Conservation (phyloP, 768 basidiomycete species). For the Pulveroboletus ravenelii region DNA sequence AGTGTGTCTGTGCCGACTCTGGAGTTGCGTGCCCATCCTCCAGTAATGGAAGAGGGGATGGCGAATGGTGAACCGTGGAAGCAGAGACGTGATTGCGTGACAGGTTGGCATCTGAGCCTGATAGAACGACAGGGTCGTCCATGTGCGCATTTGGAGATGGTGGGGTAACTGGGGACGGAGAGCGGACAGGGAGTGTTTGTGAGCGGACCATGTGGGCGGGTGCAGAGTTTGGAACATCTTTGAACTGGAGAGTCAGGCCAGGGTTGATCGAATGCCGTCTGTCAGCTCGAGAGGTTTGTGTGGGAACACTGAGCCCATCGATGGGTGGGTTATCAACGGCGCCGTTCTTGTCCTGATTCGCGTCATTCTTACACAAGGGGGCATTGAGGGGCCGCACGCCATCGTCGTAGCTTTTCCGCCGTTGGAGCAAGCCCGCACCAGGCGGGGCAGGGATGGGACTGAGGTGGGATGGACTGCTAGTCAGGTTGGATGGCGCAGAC, state of each 20-base stretch:
- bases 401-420: slow-evolving; percentile 44
- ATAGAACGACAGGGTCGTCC: slow-evolving; percentile 15
- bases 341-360: slow-evolving; percentile 13
- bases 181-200: slow-evolving; percentile 23
- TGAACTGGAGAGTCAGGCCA: slow-evolving; percentile 34
- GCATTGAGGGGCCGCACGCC: slow-evolving; percentile 38
- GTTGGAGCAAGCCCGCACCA: slow-evolving; percentile 9
- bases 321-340: slow-evolving; percentile 3
- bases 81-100: slow-evolving; percentile 26
- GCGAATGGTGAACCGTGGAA: slow-evolving; percentile 31
- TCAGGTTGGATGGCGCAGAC: slow-evolving; percentile 13
- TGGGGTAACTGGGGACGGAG: slow-evolving; percentile 21
- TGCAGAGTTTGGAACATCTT: slow-evolving; percentile 11
- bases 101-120: slow-evolving; percentile 23
- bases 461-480: slow-evolving; percentile 12
- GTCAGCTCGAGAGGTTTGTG: slow-evolving; percentile 35
- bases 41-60: slow-evolving; percentile 35
- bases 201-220: slow-evolving; percentile 30
- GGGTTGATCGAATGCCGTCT: slow-evolving; percentile 57
- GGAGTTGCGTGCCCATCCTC: slow-evolving; percentile 32
- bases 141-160: slow-evolving; percentile 17
- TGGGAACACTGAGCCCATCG: slow-evolving; percentile 25
- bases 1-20: too few species aligned
- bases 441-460: slow-evolving; percentile 20
- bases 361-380: slow-evolving; percentile 22